A percentile compares a stretch with the other conserved stretches of the same genome.
Conservation (phyloP, 495 filamentous ascomycete genomes). For the Tuber indicum region DNA sequence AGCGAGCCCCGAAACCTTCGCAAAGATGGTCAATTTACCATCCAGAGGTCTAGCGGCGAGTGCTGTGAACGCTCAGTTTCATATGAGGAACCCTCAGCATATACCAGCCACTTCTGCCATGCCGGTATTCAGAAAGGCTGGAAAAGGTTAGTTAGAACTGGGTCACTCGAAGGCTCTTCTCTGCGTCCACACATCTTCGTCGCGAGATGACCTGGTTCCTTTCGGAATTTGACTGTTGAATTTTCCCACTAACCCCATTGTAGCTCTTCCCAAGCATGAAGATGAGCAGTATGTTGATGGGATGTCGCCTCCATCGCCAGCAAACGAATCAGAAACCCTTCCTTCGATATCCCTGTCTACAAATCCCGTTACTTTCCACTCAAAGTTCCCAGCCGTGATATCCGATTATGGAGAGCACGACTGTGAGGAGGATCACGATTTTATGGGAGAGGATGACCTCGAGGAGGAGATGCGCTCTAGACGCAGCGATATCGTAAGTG, state of each 20-base stretch:
- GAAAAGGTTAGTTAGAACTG: constrained; percentile 23
- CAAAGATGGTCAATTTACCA: constrained; percentile 39
- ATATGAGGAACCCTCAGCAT: constrained; percentile 21
- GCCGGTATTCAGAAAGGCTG: constrained; percentile 25
- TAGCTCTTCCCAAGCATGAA: constrained; percentile 33
- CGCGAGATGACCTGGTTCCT: not conserved
- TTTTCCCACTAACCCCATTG: not conserved
- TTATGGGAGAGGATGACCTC: constrained; percentile 31
- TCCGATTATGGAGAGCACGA: constrained; percentile 24
- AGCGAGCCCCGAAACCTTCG: constrained; percentile 95
- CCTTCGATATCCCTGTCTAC: constrained; percentile 34
- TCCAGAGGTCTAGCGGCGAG: constrained; percentile 12
- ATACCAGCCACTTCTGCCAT: constrained; percentile 19
- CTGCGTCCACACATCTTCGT: not conserved
- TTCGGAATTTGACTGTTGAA: constrained; percentile 1
- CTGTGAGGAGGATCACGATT: constrained; percentile 35
- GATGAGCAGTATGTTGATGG: constrained; percentile 39
- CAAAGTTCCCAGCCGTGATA: constrained; percentile 31
- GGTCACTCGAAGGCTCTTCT: not conserved
- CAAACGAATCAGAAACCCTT: constrained; percentile 41
- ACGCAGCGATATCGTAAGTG: constrained; percentile 18
- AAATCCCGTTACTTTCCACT: constrained; percentile 29
- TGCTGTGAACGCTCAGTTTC: constrained; percentile 11
- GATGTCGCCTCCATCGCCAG: constrained; percentile 40
- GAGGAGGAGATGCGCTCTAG: constrained; percentile 34